Base-by-base conservation (phyloP, 805 yeast genomes). In the Pichia phayaonensis region DNA sequence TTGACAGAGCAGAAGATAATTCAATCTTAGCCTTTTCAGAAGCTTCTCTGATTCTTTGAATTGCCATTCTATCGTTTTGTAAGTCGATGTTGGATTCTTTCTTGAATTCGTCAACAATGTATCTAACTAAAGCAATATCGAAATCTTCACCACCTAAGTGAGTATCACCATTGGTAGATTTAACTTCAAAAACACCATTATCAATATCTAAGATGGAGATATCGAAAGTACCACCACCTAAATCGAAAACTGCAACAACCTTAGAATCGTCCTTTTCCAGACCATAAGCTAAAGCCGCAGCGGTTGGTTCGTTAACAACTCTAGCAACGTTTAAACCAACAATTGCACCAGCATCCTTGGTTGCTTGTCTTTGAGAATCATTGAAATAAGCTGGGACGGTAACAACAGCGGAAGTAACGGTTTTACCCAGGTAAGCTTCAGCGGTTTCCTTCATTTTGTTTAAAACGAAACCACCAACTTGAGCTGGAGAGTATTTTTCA, bases 221-320 rank as follows among this genome's bases (percentile, higher is more conserved):
- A 85, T 90, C 97, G 70, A 90, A 90, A 65, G 97, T 90, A 83
- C 97, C 97, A 72, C 97, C 97, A 83, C 97, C 97, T 67, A 90
- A 80, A 75, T 90, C 97, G 76, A 90, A 90, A 59, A 90, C 97
- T 56, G 97, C 97, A 62, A 90, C 95, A 56, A 69, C 70, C 52
- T 63, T 66, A 31, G 70, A 59, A 60, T 77, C 81, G 43, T 57
- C 60, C 76, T 85, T 86, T 75, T 89, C 96, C 65, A 89, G 77
- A 75, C 97, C 97, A 72, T 89, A 89, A 57, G 97, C 97, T 65
- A 89, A 76, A 56, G 97, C 96, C 57, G 97, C 94, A 56, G 94
- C 94, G 57, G 94, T 85, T 63, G 95, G 95, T 77, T 86, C 95
- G 76, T 86, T 86, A 58, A 86, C 94, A 57, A 86, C 95, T 73